These are phyloP conservation scores for Endogone sp. DNA, from an alignment of 192 early-diverging fungal species.

Conservation along the genomic window DNA sequence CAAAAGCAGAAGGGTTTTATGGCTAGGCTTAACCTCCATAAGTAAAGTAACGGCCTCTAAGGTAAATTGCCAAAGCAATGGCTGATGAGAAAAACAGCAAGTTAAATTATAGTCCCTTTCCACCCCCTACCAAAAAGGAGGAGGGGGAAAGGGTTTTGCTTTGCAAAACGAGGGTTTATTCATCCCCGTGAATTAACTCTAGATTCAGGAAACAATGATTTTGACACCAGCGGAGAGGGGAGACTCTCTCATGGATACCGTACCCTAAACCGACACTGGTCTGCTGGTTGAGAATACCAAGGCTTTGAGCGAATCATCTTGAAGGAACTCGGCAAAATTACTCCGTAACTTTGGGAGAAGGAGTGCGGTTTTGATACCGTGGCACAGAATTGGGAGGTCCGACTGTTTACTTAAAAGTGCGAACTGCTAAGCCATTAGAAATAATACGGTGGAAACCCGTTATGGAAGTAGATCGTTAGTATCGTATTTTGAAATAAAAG, in stretches of 20 bases:
- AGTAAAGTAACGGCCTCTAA: slow-evolving; percentile 54
- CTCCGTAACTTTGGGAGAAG: slow-evolving; percentile 48
- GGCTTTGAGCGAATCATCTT: slow-evolving; percentile 57
- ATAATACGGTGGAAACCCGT: too few species aligned
- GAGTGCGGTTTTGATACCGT: slow-evolving; percentile 29
- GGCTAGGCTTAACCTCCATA: slow-evolving; percentile 43
- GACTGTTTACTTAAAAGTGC: slow-evolving; percentile 54
- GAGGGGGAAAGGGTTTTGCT: too few species aligned
- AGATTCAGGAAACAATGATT: slow-evolving; percentile 1
- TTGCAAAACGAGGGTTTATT: too few species aligned
- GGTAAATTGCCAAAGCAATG: slow-evolving; percentile 40
- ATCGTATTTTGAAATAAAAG: too few species aligned
- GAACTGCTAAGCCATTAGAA: too few species aligned
- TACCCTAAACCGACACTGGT: slow-evolving; percentile 64
- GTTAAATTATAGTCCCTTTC: slow-evolving; percentile 31
- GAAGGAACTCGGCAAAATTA: slow-evolving; percentile 63
- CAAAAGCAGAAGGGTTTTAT: slow-evolving; percentile 60
- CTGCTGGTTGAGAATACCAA: slow-evolving; percentile 42
- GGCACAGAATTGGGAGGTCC: slow-evolving; percentile 50
- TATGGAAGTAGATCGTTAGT: too few species aligned
- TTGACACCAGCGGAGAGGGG: slow-evolving; percentile 36
- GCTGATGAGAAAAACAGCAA: slow-evolving; percentile 45
- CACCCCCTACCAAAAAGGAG: slow-evolving; percentile 25
- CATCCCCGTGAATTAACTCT: too few species aligned
- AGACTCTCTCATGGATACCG: slow-evolving; percentile 42